Conservation (phyloP, 306 rosid species). For the Oxytropis ochrocephala region DNA sequence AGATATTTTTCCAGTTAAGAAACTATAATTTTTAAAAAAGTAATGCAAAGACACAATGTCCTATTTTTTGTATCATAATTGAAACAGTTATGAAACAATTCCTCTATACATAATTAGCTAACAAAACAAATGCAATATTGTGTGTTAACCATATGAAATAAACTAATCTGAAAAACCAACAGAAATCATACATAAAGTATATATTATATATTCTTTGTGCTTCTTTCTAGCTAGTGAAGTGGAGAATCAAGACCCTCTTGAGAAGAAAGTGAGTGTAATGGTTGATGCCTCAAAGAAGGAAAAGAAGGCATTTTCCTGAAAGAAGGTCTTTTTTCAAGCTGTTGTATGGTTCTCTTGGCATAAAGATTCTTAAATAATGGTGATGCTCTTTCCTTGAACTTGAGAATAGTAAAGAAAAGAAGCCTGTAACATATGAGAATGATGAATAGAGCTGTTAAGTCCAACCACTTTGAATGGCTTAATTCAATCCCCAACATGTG, state of each 20-base stretch:
- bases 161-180: not conserved
- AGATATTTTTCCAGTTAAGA: constrained; percentile 6
- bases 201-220: not conserved
- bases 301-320: constrained; percentile 39
- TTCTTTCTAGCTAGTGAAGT: constrained; percentile 18
- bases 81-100: constrained; percentile 23
- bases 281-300: constrained; percentile 45
- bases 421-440: constrained; percentile 33
- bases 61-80: constrained; percentile 22
- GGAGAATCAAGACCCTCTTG: constrained; percentile 59
- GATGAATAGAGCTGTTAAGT: constrained; percentile 34
- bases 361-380: constrained; percentile 32
- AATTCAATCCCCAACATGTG: constrained; percentile 38
- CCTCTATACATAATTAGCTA: constrained; percentile 17
- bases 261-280: constrained; percentile 46
- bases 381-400: constrained; percentile 44
- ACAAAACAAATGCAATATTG: constrained; percentile 22
- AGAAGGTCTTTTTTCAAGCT: constrained; percentile 47
- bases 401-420: constrained; percentile 34
- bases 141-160: constrained; percentile 21
- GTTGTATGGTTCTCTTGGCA: constrained; percentile 37
- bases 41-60: constrained; percentile 13
- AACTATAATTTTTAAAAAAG: not conserved
- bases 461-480: constrained; percentile 60
- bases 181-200: not conserved